These are phyloP conservation scores for Auriculariales sp. DNA, from an alignment of 768 basidiomycete genomes.

Conservation along the genomic window DNA sequence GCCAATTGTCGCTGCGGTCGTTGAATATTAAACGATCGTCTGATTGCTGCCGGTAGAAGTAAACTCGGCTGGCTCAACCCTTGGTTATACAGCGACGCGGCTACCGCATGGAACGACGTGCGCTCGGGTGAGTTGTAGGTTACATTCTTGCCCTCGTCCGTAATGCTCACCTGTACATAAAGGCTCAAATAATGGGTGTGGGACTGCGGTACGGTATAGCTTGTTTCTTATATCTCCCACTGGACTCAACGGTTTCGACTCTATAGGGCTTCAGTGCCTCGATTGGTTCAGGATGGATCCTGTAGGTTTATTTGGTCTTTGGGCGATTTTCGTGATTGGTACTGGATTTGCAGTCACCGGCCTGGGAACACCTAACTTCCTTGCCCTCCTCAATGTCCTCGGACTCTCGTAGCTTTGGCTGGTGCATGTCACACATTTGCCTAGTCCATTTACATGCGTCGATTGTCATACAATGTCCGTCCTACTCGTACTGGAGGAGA, in stretches of 20 bases:
- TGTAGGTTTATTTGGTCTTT: neutral
- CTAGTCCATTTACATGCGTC: too few species aligned
- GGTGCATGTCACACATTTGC: too few species aligned
- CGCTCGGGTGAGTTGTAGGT: neutral
- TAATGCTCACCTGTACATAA: conserved; percentile 1
- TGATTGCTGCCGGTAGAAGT: conserved; percentile 10
- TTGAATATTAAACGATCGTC: conserved; percentile 18
- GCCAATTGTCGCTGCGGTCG: conserved; percentile 17
- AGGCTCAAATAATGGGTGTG: conserved; percentile 1
- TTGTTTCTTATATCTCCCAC: conserved; percentile 3
- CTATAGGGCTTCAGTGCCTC: conserved; percentile 18
- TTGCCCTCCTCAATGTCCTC: too few species aligned
- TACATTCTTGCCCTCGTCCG: neutral
- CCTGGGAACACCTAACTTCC: conserved; percentile 9
- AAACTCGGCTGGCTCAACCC: conserved; percentile 11
- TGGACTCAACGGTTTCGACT: conserved; percentile 3
- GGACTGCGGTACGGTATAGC: conserved; percentile 12
- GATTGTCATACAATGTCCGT: too few species aligned
- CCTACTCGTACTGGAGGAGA: too few species aligned
- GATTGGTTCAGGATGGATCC: conserved; percentile 17
- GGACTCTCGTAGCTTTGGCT: too few species aligned
- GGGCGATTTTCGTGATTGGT: neutral
- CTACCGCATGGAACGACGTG: conserved; percentile 9
- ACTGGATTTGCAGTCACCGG: conserved; percentile 9
- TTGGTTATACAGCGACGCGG: conserved; percentile 7